Conservation (phyloP, 2,329 filamentous ascomycete genomes). For the Pseudogymnoascus sp. region DNA sequence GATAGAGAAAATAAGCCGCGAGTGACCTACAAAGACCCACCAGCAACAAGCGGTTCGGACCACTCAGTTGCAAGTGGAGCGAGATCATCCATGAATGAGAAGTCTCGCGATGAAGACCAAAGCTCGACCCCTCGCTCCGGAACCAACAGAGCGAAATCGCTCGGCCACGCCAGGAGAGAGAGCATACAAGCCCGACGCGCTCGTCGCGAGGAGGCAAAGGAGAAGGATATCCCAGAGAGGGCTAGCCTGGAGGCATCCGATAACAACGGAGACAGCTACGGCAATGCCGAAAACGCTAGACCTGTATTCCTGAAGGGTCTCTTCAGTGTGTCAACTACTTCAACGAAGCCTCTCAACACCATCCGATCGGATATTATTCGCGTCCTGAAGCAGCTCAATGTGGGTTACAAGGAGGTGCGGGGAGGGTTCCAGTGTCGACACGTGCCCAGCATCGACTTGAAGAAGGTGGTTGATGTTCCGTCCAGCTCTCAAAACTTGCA, state of each 20-base stretch:
- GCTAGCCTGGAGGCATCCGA: constrained; percentile 71
- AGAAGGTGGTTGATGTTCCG: constrained; percentile 56
- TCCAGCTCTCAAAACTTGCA: constrained; percentile 39
- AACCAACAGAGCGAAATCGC: constrained; percentile 70
- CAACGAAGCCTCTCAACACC: constrained; percentile 75
- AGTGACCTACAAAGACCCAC: constrained; percentile 52
- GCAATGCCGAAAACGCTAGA: constrained; percentile 73
- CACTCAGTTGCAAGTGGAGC: constrained; percentile 42
- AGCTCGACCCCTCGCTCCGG: constrained; percentile 47
- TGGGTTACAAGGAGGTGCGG: constrained; percentile 88
- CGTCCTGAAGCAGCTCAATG: constrained; percentile 76
- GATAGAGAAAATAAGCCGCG: constrained; percentile 46
- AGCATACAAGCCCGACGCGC: constrained; percentile 83
- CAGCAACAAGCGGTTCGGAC: constrained; percentile 71
- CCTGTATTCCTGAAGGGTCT: constrained; percentile 93
- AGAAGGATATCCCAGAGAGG: constrained; percentile 81
- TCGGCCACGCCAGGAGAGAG: constrained; percentile 81
- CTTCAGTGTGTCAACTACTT: constrained; percentile 95
- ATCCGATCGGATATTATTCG: constrained; percentile 87
- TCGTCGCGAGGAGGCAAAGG: constrained; percentile 61
- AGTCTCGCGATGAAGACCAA: constrained; percentile 39
- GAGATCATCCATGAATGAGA: constrained; percentile 35
- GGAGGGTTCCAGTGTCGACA: constrained; percentile 89
- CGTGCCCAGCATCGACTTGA: constrained; percentile 78
- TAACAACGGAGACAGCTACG: constrained; percentile 51